Evolutionary conservation across 495 filamentous ascomycete genomes (phyloP).

Genomic region (Aspergillus mulundensis): DNA sequence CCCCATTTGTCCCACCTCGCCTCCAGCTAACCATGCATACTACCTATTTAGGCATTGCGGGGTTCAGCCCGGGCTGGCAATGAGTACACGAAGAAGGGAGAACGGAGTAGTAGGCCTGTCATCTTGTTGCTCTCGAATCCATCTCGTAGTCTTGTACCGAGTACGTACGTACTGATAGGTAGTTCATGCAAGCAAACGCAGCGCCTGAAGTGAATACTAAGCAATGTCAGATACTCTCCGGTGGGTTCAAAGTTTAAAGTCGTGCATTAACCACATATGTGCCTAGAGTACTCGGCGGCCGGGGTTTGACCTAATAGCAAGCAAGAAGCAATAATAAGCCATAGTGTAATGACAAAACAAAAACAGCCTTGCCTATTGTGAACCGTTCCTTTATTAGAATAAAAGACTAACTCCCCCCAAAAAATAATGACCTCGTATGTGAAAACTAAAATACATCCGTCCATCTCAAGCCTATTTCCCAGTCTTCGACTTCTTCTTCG

Average conservation of each 20-base stretch:
- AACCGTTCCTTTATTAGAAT: background rate
- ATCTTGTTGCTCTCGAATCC: background rate
- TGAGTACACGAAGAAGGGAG: too few relatives aligned
- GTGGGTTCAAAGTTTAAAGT: background rate
- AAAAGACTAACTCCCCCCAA: background rate
- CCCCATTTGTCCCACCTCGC: background rate
- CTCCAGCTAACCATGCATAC: background rate
- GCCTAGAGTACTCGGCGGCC: too few relatives aligned
- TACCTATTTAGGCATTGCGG: background rate
- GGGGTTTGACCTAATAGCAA: too few relatives aligned
- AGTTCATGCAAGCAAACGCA: background rate
- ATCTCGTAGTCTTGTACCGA: background rate
- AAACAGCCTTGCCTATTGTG: background rate
- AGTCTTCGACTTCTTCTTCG: conserved; percentile 68
- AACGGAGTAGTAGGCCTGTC: background rate
- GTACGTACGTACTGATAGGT: background rate
- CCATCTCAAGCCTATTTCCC: conserved; percentile 24
- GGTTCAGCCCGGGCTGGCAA: background rate
- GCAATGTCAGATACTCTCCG: background rate
- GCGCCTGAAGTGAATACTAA: too few relatives aligned
- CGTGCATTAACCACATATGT: too few relatives aligned
- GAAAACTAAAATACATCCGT: background rate
- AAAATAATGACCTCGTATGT: background rate
- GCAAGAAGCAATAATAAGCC: too few relatives aligned
- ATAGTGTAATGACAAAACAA: too few relatives aligned